Base-by-base conservation (phyloP, 257 asterid genomes). In the Coffea canephora region DNA sequence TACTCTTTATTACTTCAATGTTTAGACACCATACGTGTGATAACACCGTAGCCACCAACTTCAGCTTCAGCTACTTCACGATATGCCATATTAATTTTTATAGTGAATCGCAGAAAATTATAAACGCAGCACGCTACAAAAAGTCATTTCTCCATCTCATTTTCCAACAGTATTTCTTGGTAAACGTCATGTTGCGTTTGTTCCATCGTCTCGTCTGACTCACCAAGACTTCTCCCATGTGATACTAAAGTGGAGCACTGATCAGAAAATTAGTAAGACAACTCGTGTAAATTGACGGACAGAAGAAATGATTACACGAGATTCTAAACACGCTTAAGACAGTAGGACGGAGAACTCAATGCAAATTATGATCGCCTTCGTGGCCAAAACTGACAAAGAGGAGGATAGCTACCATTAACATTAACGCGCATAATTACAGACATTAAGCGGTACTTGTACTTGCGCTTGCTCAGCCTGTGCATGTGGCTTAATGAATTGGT, bases 11-110 rank as follows among this genome's bases (percentile, higher is more conserved):
- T 68, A 73, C 80, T 77, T 59, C 57, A 36, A 46, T 79, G 7
- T 49, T 15, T 79, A 50, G 78, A n/a, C 69, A 76, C 84, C 73
- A 16, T 8, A 39, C 36, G 31, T 49, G 43, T 76, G 77, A 76
- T 19, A 81, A 69, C 75, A 59, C 81, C 77, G 71, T 61, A 0
- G 67, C 76, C 73, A 81, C 84, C 79, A 57, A 76, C 84, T 70
- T 69, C 23, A 76, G 19, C 71, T 70, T 78, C 68, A 21, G n/a
- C 49, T 52, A 71, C 69, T 52, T 69, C 50, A 67, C 75, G 3
- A 14, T 50, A 31, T 31, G 0, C 2, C 1, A 23, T n/a, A 61
- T 31, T 31, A 31, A 31, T 23, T n/a, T 23, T 31, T 21, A 23
- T 23, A 23, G 7, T n/a, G 67, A 21, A n/a, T 23, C 27, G 31